Conservation (phyloP, 805 yeast genomes). For the Sugiyamaella boreocaroliniensis region DNA sequence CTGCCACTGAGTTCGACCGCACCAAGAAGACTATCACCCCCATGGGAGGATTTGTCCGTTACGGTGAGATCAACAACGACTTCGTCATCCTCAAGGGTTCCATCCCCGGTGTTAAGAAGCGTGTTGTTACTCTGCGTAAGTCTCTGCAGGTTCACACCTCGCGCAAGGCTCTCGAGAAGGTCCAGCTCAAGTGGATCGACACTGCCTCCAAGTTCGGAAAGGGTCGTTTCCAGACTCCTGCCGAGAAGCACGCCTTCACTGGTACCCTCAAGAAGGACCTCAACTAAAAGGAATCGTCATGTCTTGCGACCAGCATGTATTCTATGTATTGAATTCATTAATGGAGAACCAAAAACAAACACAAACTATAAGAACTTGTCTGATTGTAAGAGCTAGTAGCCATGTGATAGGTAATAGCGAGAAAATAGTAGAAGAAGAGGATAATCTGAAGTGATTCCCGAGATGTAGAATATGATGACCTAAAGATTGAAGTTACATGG, state of each 20-base stretch:
- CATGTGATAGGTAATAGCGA: no score
- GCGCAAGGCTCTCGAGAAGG: conserved; percentile 95
- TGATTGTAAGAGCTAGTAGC: no score
- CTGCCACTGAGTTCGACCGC: conserved; percentile 97
- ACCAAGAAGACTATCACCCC: conserved; percentile 99
- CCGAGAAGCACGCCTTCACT: conserved; percentile 99
- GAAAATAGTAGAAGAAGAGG: no score
- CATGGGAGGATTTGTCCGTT: conserved; percentile 99
- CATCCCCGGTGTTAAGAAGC: conserved; percentile 99
- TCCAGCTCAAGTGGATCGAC: conserved; percentile 98
- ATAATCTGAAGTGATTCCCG: no score
- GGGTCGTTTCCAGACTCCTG: conserved; percentile 99
- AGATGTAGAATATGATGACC: no score
- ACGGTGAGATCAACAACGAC: conserved; percentile 97
- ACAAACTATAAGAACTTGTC: no score
- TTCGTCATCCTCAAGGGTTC: conserved; percentile 97
- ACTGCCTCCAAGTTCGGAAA: conserved; percentile 99
- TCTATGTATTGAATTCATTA: background rate
- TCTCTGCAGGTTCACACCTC: conserved; percentile 95
- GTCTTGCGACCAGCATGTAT: background rate
- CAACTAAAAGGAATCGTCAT: conserved; percentile 18
- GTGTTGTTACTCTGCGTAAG: conserved; percentile 98
- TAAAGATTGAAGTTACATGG: no score
- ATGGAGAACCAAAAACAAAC: background rate
- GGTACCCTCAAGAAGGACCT: conserved; percentile 99